Percentiles rank a stretch among this genome's conserved stretches.
Evolutionary conservation across 805 yeast species (phyloP).

Genomic region (Kregervanrija delftensis): DNA sequence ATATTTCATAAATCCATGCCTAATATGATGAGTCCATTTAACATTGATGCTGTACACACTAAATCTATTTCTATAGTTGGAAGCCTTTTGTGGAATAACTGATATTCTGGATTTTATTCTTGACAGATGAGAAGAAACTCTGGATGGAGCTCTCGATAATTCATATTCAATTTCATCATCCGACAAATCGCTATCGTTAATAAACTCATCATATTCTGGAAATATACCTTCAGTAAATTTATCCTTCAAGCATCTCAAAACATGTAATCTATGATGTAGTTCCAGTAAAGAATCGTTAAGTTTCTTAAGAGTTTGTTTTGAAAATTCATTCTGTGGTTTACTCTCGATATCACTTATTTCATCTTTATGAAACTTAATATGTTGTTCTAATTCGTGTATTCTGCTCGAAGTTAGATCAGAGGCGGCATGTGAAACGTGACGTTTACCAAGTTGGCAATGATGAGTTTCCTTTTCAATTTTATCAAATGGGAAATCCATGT

Average conservation of each 20-base stretch:
- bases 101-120: conserved; percentile 13
- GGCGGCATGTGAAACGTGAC: conserved; percentile 53
- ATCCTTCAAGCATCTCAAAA: conserved; percentile 17
- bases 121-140: conserved; percentile 14
- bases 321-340: conserved; percentile 6
- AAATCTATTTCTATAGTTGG: conserved; percentile 50
- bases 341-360: conserved; percentile 17
- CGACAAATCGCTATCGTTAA: conserved; percentile 16
- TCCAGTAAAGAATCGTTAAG: conserved; percentile 23
- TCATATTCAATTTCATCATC: conserved; percentile 15
- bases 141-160: conserved; percentile 10
- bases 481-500: conserved; percentile 52
- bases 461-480: conserved; percentile 50
- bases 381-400: conserved; percentile 31
- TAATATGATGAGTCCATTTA: conserved; percentile 67
- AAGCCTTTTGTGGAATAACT: conserved; percentile 26
- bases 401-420: conserved; percentile 35
- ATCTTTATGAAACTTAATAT: conserved; percentile 26
- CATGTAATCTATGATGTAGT: conserved; percentile 24
- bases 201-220: conserved; percentile 21
- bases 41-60: conserved; percentile 67
- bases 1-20: conserved; percentile 58
- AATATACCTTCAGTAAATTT: conserved; percentile 21
- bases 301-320: conserved; percentile 12
- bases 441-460: conserved; percentile 50